These are phyloP conservation scores for Ophiostoma triangulosporum DNA, from an alignment of 2,329 filamentous ascomycete species.

Conservation along the genomic window DNA sequence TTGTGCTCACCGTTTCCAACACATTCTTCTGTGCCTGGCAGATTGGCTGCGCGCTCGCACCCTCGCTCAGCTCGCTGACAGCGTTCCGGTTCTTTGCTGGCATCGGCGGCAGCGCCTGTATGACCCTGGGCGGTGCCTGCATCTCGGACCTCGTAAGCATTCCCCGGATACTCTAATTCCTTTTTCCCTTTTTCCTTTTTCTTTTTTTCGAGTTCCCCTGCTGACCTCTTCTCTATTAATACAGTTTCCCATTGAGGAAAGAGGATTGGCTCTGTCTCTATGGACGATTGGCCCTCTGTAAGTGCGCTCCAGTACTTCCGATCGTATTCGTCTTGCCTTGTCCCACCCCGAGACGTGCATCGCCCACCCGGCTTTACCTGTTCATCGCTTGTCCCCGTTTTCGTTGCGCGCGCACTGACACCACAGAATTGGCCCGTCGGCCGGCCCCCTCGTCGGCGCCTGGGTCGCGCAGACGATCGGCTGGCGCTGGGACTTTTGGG, in stretches of 20 bases:
- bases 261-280: conserved; percentile 42
- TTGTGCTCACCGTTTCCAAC: conserved; percentile 64
- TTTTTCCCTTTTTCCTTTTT: conserved; percentile 22
- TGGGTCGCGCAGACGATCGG: conserved; percentile 32
- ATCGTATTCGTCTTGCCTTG: neutral
- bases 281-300: conserved; percentile 21
- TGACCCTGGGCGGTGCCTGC: conserved; percentile 13
- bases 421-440: neutral
- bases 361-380: neutral
- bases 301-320: neutral
- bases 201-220: too few relatives aligned
- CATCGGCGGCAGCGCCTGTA: conserved; percentile 12
- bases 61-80: conserved; percentile 29
- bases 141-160: conserved; percentile 7
- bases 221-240: too few relatives aligned
- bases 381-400: neutral
- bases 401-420: neutral
- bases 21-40: conserved; percentile 47
- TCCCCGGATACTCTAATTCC: neutral
- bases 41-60: conserved; percentile 52
- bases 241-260: conserved; percentile 32
- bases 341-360: neutral
- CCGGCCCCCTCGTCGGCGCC: conserved; percentile 32
- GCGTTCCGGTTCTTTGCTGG: conserved; percentile 15
- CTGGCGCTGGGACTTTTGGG: conserved; percentile 30